Percentiles rank a stretch among this genome's conserved stretches.
Evolutionary conservation across 2,329 filamentous ascomycete genomes (phyloP).

Genomic region (Sphaerulina musiva): DNA sequence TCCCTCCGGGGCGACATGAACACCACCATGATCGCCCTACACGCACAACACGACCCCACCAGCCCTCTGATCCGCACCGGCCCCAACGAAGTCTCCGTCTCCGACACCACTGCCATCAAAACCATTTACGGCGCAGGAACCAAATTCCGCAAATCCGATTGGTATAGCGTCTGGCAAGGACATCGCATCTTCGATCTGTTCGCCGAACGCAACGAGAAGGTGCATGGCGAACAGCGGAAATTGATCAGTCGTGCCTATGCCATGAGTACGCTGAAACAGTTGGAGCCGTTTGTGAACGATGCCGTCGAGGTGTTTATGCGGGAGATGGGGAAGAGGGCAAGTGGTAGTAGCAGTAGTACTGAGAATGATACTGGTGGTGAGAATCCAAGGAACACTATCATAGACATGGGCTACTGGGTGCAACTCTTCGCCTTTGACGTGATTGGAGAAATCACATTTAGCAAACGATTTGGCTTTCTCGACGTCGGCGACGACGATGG

Average conservation of each 20-base stretch:
- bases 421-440: conserved; percentile 42
- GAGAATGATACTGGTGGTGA: too few relatives aligned
- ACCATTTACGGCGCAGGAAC: conserved; percentile 35
- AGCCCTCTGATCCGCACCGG: conserved; percentile 25
- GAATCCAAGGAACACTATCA: conserved; percentile 4
- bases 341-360: too few relatives aligned
- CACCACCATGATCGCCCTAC: conserved; percentile 33
- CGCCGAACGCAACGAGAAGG: not conserved
- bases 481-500: conserved; percentile 30
- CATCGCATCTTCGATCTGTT: not conserved
- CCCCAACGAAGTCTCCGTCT: conserved; percentile 30
- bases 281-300: conserved; percentile 39
- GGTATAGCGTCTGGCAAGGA: conserved; percentile 1
- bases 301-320: conserved; percentile 33
- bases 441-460: conserved; percentile 39
- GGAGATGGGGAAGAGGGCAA: conserved; percentile 23
- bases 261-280: conserved; percentile 28
- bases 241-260: not conserved
- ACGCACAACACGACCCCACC: conserved; percentile 23
- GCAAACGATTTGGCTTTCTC: conserved; percentile 36
- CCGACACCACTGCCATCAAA: conserved; percentile 27
- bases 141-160: conserved; percentile 29
- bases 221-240: conserved; percentile 1
- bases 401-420: conserved; percentile 37
- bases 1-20: not conserved